A percentile compares a stretch with the other conserved stretches of the same genome.
These are phyloP conservation scores for Arabidopsis lyrata DNA, from an alignment of 441 rosid species.

Conservation along the genomic window DNA sequence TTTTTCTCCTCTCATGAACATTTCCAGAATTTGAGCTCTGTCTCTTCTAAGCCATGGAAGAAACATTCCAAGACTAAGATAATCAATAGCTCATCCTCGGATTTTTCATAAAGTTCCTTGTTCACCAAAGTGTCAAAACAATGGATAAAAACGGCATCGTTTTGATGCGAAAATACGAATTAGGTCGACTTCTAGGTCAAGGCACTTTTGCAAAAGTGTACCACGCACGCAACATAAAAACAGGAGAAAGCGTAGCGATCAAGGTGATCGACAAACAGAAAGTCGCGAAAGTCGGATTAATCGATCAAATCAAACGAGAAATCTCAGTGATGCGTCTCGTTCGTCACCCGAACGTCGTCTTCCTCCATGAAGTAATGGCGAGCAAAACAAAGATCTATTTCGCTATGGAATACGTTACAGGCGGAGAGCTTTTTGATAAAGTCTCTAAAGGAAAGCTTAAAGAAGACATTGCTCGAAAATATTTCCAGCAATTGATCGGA, in stretches of 20 bases:
- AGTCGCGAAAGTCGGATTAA: constrained; percentile 60
- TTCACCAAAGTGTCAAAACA: background rate
- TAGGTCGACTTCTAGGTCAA: constrained; percentile 74
- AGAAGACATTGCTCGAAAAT: constrained; percentile 68
- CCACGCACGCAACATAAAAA: constrained; percentile 62
- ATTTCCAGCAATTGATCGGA: constrained; percentile 77
- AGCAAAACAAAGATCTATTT: constrained; percentile 83
- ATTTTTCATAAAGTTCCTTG: constrained; percentile 13
- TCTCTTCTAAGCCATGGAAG: constrained; percentile 11
- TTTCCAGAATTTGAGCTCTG: constrained; percentile 22
- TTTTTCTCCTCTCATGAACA: constrained; percentile 16
- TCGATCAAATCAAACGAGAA: constrained; percentile 84
- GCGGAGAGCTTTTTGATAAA: constrained; percentile 82
- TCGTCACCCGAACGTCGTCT: constrained; percentile 74
- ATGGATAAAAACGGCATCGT: constrained; percentile 72
- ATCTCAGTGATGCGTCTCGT: constrained; percentile 87
- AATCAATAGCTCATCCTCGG: constrained; percentile 11
- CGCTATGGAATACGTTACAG: constrained; percentile 71
- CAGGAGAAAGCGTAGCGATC: constrained; percentile 73
- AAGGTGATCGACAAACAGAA: constrained; percentile 78
- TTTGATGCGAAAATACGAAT: constrained; percentile 72
- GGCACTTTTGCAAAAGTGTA: constrained; percentile 95
- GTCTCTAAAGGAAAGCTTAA: constrained; percentile 74
- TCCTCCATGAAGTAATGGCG: constrained; percentile 87
- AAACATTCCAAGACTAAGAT: constrained; percentile 13